Conservation (phyloP, 192 early-diverging fungal genomes). For the Entophlyctis helioformis region DNA sequence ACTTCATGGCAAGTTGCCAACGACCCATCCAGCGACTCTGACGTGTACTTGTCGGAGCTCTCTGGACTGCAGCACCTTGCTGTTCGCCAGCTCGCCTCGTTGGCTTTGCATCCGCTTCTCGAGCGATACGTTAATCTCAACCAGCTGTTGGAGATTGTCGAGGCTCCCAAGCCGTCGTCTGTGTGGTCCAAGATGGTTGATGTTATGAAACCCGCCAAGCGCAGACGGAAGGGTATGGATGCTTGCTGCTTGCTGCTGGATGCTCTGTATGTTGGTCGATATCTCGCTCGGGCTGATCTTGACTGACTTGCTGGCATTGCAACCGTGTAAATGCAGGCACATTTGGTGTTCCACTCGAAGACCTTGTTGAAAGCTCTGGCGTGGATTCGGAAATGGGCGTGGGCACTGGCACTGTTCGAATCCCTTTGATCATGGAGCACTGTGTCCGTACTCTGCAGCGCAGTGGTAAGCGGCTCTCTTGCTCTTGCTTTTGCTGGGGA, state of each 20-base stretch:
- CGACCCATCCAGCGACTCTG: not conserved
- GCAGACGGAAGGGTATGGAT: too few species aligned
- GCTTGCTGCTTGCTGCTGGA: too few species aligned
- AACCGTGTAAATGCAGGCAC: too few species aligned
- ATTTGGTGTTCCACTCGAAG: conserved; percentile 83
- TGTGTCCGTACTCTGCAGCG: conserved; percentile 63
- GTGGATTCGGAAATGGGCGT: conserved; percentile 63
- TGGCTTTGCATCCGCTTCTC: conserved; percentile 59
- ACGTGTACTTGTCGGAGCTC: conserved; percentile 37
- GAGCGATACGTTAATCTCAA: conserved; percentile 55
- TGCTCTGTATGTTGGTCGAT: too few species aligned
- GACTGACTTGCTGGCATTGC: too few species aligned
- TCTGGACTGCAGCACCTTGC: conserved; percentile 73
- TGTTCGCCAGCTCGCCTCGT: conserved; percentile 72
- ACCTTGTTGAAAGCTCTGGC: conserved; percentile 70
- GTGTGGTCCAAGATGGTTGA: conserved; percentile 56
- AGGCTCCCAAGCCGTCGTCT: conserved; percentile 57
- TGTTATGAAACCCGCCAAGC: conserved; percentile 40
- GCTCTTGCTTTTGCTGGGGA: too few species aligned
- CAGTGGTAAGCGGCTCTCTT: conserved; percentile 37
- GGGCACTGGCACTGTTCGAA: conserved; percentile 52
- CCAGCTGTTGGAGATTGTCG: conserved; percentile 69
- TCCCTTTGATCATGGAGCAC: conserved; percentile 79
- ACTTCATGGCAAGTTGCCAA: not conserved
- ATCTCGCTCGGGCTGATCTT: too few species aligned